phyloP scores from a whole-genome alignment of 371 early-diverging fungal genomes.

The Mortierella sp. region DNA sequence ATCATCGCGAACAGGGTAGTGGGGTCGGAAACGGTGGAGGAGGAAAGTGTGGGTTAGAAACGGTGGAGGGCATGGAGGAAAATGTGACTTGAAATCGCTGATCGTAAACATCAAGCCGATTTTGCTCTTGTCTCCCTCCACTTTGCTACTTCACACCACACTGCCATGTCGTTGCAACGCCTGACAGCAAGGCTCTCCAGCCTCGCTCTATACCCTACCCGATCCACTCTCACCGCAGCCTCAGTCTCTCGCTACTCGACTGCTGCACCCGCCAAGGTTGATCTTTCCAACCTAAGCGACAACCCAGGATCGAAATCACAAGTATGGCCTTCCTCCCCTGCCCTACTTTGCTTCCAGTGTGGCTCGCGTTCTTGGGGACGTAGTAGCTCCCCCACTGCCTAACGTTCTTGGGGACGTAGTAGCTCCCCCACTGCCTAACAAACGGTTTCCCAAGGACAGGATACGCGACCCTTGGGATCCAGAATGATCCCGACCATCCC shows the following conservation, averaged over 20 bases:
- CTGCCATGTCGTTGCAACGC: slow-evolving; percentile 37
- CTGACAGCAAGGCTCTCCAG: slow-evolving; percentile 47
- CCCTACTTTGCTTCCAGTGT: too few species aligned
- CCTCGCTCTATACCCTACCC: slow-evolving; percentile 50
- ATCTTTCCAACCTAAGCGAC: slow-evolving; percentile 53
- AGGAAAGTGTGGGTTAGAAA: too few species aligned
- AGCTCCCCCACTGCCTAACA: too few species aligned
- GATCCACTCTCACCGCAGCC: slow-evolving; percentile 7
- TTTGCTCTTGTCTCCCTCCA: slow-evolving; percentile 2
- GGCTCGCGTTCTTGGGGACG: too few species aligned
- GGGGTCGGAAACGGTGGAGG: too few species aligned
- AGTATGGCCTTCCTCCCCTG: slow-evolving; percentile 32
- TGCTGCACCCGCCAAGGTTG: slow-evolving; percentile 30
- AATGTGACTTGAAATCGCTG: too few species aligned
- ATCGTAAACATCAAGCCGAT: too few species aligned
- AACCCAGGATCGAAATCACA: slow-evolving; percentile 55
- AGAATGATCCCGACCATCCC: not conserved
- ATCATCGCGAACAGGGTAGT: too few species aligned
- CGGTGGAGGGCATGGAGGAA: too few species aligned
- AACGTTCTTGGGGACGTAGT: not conserved
- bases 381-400: not conserved
- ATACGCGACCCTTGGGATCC: not conserved
- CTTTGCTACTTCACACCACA: not conserved
- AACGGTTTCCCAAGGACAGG: too few species aligned
- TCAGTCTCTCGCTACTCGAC: slow-evolving; percentile 29